Base-by-base conservation (phyloP, 2,329 filamentous ascomycete species). In the Leptographium flavum region DNA sequence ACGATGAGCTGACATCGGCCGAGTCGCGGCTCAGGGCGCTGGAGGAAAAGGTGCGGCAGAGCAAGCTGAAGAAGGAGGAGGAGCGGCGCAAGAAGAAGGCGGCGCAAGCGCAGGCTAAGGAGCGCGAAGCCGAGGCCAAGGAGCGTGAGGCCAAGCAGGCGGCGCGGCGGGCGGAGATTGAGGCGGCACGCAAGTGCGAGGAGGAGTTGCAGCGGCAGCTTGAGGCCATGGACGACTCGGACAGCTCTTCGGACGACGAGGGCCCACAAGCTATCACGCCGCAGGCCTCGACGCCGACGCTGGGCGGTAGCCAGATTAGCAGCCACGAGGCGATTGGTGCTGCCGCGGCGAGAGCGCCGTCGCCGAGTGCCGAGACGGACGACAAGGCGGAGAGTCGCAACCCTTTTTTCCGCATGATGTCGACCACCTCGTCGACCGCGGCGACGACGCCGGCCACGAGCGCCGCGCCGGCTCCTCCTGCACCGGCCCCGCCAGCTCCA, bases 41-140 rank as follows among this genome's bases (percentile, higher is more conserved):
- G 9, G 88, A 98, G 63, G 87, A 96, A 60, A 87, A 95, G 62
- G 87, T 96, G 43, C 81, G 81, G 51, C 85, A 88, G 58, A 87
- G 88, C 56, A 98, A 96, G 67, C 67, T 96, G 43, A 90, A 87
- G 70, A 96, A 94, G 64, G 84, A 93, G 54, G 92, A 98, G 61
- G 92, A 95, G 66, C 95, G 94, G 70, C 85, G 81, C 51, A 82
- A 76, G 55, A 92, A 87, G 69, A 88, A 94, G 66, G 90, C 87
- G 21, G 87, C 87, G 10, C 71, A 84, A 57, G 83, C 83, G 42
- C 86, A 92, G 54, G 78, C 87, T 8, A 90, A 87, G 62, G 86
- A 94, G 55, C 88, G 93, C 59, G n/a, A n/a, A n/a, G n/a, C n/a
- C n/a, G n/a, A n/a, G n/a, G 78, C 87, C 8, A 90, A 87, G 62